These are phyloP conservation scores for Aspergillus brunneoviolaceus DNA, from an alignment of 2,329 filamentous ascomycete genomes.

Conservation along the genomic window DNA sequence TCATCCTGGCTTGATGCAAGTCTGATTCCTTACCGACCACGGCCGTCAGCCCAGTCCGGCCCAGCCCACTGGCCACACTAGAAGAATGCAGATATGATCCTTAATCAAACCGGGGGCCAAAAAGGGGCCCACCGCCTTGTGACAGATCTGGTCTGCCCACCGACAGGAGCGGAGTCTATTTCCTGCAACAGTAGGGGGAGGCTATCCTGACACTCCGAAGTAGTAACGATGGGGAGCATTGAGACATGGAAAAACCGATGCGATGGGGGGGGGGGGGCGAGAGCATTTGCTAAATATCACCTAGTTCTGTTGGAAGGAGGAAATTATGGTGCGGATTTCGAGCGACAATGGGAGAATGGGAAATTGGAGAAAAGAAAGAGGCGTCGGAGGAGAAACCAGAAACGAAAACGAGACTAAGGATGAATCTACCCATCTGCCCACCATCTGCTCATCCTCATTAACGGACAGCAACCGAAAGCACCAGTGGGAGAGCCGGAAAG, in stretches of 20 bases:
- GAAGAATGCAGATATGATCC: constrained; percentile 31
- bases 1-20: constrained; percentile 5
- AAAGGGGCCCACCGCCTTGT: constrained; percentile 19
- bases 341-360: too few relatives aligned
- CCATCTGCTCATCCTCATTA: constrained; percentile 17
- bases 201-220: neutral
- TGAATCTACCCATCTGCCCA: neutral
- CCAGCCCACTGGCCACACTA: constrained; percentile 34
- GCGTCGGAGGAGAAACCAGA: neutral
- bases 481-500: constrained; percentile 6
- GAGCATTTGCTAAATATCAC: constrained; percentile 12
- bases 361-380: too few relatives aligned
- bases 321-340: too few relatives aligned
- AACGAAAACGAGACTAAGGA: neutral
- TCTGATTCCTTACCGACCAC: constrained; percentile 21
- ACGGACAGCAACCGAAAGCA: constrained; percentile 9
- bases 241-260: too few relatives aligned
- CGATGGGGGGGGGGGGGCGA: neutral
- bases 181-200: neutral
- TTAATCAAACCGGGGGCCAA: constrained; percentile 40
- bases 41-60: constrained; percentile 17
- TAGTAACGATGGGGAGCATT: neutral
- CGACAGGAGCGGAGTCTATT: constrained; percentile 1
- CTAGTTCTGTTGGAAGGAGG: neutral
- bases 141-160: constrained; percentile 16